A percentile compares a stretch with the other conserved stretches of the same genome.
These are phyloP conservation scores for Sedum album DNA, from an alignment of 164 flowering plant genomes.

Conservation along the genomic window DNA sequence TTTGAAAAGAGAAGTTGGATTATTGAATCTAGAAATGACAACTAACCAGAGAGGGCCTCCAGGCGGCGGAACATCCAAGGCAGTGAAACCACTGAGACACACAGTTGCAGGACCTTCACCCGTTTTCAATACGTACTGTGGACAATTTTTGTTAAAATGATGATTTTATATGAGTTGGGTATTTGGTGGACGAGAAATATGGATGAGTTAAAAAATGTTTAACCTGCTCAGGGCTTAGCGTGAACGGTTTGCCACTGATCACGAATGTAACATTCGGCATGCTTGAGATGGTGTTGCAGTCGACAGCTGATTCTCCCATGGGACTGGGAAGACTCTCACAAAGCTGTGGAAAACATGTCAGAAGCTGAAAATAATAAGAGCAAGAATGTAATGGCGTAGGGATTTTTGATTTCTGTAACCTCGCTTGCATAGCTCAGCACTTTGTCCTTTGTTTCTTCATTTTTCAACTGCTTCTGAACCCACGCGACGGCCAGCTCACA, in stretches of 20 bases:
- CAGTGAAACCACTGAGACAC: slow-evolving; percentile 62
- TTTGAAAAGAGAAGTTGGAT: neutral
- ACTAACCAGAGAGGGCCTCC: slow-evolving; percentile 59
- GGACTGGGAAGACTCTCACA: slow-evolving; percentile 65
- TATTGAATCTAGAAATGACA: neutral
- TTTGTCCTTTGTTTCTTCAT: slow-evolving; percentile 30
- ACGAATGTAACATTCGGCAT: slow-evolving; percentile 57
- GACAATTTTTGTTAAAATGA: neutral
- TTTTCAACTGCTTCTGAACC: slow-evolving; percentile 39
- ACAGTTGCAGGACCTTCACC: slow-evolving; percentile 33
- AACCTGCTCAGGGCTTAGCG: slow-evolving; percentile 66
- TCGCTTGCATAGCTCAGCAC: slow-evolving; percentile 30
- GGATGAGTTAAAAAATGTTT: neutral
- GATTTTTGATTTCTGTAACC: slow-evolving; percentile 17
- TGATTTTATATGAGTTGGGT: neutral
- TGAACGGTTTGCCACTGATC: slow-evolving; percentile 40
- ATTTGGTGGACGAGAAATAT: neutral
- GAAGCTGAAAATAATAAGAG: neutral
- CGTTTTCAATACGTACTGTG: slow-evolving; percentile 52
- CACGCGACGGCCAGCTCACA: slow-evolving; percentile 47
- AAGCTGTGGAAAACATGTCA: slow-evolving; percentile 27
- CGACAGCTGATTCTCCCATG: slow-evolving; percentile 43
- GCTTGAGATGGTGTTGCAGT: slow-evolving; percentile 30
- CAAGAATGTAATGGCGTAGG: neutral
- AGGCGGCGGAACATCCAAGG: slow-evolving; percentile 65